These are phyloP conservation scores for Stemphylium vesicarium DNA, from an alignment of 2,329 filamentous ascomycete species.

Conservation along the genomic window DNA sequence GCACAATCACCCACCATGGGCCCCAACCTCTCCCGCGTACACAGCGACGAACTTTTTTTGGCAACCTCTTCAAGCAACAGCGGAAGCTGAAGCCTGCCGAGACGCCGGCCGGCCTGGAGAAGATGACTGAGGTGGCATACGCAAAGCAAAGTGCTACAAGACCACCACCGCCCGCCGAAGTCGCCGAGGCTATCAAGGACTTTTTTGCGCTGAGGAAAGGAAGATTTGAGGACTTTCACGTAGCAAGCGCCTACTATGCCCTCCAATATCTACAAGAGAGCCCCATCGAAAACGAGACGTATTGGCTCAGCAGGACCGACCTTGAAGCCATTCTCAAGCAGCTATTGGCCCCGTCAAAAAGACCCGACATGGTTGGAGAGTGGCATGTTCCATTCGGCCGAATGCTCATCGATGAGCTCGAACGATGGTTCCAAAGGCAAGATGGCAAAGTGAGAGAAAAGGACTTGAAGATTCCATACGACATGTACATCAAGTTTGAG, in stretches of 20 bases:
- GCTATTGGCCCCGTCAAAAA: slow-evolving; percentile 25
- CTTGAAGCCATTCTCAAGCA: slow-evolving; percentile 20
- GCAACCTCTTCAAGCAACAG: slow-evolving; percentile 68
- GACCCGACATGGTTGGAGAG: slow-evolving; percentile 46
- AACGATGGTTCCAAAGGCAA: slow-evolving; percentile 2
- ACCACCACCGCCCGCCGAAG: slow-evolving; percentile 66
- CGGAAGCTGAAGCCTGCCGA: slow-evolving; percentile 65
- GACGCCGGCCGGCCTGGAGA: slow-evolving; percentile 73
- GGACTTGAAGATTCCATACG: slow-evolving; percentile 2
- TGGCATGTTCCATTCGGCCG: slow-evolving; percentile 52
- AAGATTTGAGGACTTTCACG: slow-evolving; percentile 47
- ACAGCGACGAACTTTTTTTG: slow-evolving; percentile 65
- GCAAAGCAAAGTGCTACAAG: slow-evolving; percentile 68
- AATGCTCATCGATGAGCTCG: slow-evolving; percentile 40
- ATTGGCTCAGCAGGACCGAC: slow-evolving; percentile 40
- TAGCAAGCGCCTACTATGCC: slow-evolving; percentile 64
- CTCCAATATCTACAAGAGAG: slow-evolving; percentile 64
- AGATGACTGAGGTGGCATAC: slow-evolving; percentile 71
- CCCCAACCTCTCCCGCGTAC: slow-evolving; percentile 22
- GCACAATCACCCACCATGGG: slow-evolving; percentile 28
- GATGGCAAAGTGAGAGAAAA: slow-evolving; percentile 6
- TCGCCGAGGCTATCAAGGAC: slow-evolving; percentile 62
- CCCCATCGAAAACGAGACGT: slow-evolving; percentile 27
- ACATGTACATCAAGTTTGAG: slow-evolving; percentile 13
- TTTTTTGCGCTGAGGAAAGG: slow-evolving; percentile 37